Evolutionary conservation across 352 stramenopile species (phyloP), one percentile per base, ranked within the genome.

Genomic region (Phytophthora idaei): DNA sequence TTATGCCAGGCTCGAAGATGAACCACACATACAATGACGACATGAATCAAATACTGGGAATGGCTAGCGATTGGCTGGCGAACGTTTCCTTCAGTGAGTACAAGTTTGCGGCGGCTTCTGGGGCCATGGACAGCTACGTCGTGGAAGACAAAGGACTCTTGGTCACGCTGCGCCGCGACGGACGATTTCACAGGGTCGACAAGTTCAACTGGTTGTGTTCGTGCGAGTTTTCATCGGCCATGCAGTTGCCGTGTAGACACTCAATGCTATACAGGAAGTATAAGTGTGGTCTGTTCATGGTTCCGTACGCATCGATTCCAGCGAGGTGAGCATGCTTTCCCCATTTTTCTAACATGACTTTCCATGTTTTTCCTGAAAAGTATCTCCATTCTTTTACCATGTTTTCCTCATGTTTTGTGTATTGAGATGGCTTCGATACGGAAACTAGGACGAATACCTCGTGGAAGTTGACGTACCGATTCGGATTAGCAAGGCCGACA

Each of bases 291-390:
- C 17, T 14, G 3, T 29, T 48, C 17, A 48, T 8, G 17, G 29
- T 48, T 8, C 42, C 42, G n/a, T 48, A 48, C 17, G 7, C 42
- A 8, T 48, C 42, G 6, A 45, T 45, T 8, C 39, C 39, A 9
- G 39, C 39, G 3, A 25, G 39, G 11, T 45, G 10, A 14, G 36
- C 36, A 42, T 42, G 36, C 10, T 42, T 42, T 42, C 2, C 3
- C 36, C 36, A 42, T 42, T 3, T 42, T 42, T 42, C 12, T 11
- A 42, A 11, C 36, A 42, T 42, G 36, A 4, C 6, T 46, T 21
- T 12, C 25, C 25, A 68, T 45, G 45, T 68, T 45, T n/a, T n/a
- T n/a, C n/a, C n/a, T n/a, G n/a, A n/a, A 44, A 6, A 11, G 10
- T 28, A 15, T 44, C n/a, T n/a, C n/a, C n/a, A n/a, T n/a, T n/a